Conservation (phyloP, 2,329 filamentous ascomycete species). For the Aspergillus sergii region DNA sequence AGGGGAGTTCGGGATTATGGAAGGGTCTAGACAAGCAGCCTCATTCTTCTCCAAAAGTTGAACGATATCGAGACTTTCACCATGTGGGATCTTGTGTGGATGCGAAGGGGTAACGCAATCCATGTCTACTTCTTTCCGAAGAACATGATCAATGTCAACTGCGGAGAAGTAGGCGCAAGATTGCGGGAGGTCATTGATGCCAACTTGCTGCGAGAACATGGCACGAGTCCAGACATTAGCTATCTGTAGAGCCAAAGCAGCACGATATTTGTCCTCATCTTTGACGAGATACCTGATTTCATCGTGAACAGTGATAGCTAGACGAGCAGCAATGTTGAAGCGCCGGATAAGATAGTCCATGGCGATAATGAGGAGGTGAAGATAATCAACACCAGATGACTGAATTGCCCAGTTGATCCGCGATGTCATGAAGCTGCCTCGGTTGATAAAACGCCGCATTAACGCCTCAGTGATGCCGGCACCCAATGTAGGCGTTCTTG, state of each 20-base stretch:
- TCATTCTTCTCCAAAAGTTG: slow-evolving; percentile 74
- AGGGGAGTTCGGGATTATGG: slow-evolving; percentile 58
- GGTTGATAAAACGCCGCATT: slow-evolving; percentile 83
- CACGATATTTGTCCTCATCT: slow-evolving; percentile 80
- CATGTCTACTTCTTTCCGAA: slow-evolving; percentile 99
- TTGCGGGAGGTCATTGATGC: slow-evolving; percentile 92
- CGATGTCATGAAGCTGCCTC: slow-evolving; percentile 89
- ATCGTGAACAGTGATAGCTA: slow-evolving; percentile 94
- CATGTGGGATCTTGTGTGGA: slow-evolving; percentile 72
- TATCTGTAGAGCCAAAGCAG: slow-evolving; percentile 90
- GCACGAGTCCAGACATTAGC: slow-evolving; percentile 95
- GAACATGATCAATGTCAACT: slow-evolving; percentile 89
- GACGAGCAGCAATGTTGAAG: slow-evolving; percentile 80
- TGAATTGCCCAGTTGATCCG: slow-evolving; percentile 99
- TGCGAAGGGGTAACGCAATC: slow-evolving; percentile 93
- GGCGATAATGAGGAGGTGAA: slow-evolving; percentile 86
- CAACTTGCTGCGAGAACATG: slow-evolving; percentile 96
- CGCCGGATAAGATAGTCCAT: slow-evolving; percentile 93
- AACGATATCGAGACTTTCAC: slow-evolving; percentile 82
- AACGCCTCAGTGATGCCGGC: slow-evolving; percentile 96
- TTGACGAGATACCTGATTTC: slow-evolving; percentile 94
- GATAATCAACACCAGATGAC: slow-evolving; percentile 93
- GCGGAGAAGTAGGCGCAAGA: slow-evolving; percentile 94
- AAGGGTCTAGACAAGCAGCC: slow-evolving; percentile 68
- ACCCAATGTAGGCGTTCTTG: slow-evolving; percentile 86